Evolutionary conservation across 192 early-diverging fungal species (phyloP).

Genomic region (Chytriomyces sp.): DNA sequence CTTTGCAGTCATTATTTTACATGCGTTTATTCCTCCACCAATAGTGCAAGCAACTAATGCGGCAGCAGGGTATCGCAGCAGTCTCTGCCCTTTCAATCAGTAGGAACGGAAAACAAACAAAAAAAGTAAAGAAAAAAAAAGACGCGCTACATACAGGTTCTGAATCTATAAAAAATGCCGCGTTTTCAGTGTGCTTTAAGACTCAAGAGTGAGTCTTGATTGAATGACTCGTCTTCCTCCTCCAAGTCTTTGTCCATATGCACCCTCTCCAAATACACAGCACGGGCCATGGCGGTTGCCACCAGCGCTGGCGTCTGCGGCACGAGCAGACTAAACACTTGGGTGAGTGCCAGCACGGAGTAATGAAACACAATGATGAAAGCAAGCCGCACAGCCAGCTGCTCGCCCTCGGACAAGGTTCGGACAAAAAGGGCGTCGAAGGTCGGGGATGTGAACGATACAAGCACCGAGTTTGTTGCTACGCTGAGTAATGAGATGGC

Average conservation of each 20-base stretch:
- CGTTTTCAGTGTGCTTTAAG: not conserved
- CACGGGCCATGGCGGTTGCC: conserved; percentile 28
- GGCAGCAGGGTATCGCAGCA: no score
- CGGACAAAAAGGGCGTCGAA: conserved; percentile 26
- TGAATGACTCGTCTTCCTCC: conserved; percentile 37
- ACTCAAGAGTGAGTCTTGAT: conserved; percentile 11
- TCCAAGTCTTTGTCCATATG: conserved; percentile 34
- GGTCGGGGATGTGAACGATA: conserved; percentile 34
- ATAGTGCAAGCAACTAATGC: no score
- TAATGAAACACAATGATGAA: conserved; percentile 40
- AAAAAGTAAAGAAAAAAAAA: no score
- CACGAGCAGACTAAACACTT: conserved; percentile 10
- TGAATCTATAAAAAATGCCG: no score
- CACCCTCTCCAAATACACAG: conserved; percentile 33
- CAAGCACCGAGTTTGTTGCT: conserved; percentile 33
- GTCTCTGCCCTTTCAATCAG: no score
- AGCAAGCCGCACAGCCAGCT: conserved; percentile 25
- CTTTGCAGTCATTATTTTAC: no score
- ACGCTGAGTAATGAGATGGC: conserved; percentile 22
- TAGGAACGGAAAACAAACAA: no score
- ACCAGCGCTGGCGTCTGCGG: conserved; percentile 23
- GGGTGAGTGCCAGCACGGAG: conserved; percentile 7
- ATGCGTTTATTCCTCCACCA: no score
- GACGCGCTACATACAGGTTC: no score
- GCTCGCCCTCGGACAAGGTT: conserved; percentile 2